Percentiles rank a stretch among this genome's conserved stretches.
Conservation (phyloP, 495 filamentous ascomycete species). For the Amniculicola lignicola region DNA sequence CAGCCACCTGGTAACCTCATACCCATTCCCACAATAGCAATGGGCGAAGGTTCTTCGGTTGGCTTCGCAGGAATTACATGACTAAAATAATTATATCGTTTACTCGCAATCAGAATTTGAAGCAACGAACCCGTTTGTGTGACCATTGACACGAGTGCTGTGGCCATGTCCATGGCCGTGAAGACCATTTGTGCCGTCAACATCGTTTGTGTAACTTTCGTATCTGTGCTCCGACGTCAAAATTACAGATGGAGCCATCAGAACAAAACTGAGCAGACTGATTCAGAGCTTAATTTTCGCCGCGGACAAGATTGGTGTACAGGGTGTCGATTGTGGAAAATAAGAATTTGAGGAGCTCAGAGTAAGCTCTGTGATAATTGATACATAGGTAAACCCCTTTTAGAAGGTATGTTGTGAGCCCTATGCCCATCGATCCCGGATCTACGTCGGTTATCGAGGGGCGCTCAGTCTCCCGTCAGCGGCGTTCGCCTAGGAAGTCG, state of each 20-base stretch:
- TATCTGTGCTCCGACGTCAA: neutral
- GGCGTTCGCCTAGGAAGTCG: no score
- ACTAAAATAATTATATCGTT: neutral
- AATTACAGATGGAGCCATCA: neutral
- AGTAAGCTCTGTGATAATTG: neutral
- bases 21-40: conserved; percentile 16
- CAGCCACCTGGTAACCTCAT: conserved; percentile 3
- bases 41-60: conserved; percentile 4
- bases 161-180: neutral
- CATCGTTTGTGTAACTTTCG: neutral
- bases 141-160: neutral
- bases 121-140: neutral
- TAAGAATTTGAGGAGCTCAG: neutral
- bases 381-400: neutral
- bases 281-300: neutral
- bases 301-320: neutral
- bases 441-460: no score
- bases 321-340: neutral
- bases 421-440: neutral
- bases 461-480: no score
- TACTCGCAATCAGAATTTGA: neutral
- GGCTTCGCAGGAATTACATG: neutral
- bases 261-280: neutral
- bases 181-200: neutral
- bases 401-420: neutral